Evolutionary conservation across 2,329 filamentous ascomycete species (phyloP), one percentile per base, ranked within the genome.

Genomic region (Trichoderma atroviride): DNA sequence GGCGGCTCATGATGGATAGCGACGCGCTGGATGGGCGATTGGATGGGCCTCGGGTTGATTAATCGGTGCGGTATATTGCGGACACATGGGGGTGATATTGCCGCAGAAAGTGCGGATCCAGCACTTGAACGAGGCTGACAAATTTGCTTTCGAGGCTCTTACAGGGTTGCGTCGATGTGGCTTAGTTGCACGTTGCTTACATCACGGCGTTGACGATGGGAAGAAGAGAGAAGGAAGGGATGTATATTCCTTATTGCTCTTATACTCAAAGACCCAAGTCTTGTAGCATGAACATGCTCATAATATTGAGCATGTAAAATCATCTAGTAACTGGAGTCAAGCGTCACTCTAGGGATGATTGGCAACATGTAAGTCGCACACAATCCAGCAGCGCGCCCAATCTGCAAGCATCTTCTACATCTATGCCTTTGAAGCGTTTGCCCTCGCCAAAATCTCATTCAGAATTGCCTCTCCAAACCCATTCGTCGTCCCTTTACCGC

Each of bases 401-500:
- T 9, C 31, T 24, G 31, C 56, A 14, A 37, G 5, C 5, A 16
- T n/a, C 53, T 24, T 35, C 16, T 33, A 29, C 4, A 27, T 19
- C 16, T n/a, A 43, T 27, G 22, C 16, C 43, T 27, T 64, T 22
- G 55, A 43, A 13, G 22, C 16, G 40, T 37, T 43, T 16, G 40
- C 64, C 29, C 11, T 14, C 40, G 10, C 40, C 55, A 35, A 27
- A 57, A 78, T 71, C 65, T 75, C 74, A 9, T 55, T 62, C 58
- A 72, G 72, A 14, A 75, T 71, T 4, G 72, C 74, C 7, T 72
- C 69, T 27, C 74, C 74, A 61, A 75, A 72, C 2, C 59, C 71
- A 33, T 71, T 53, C 0, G 77, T 79, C 6, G 47, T 77, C 2
- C 76, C 77, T 3, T 70, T 69, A 0, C 78, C 78, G 3, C 76